Base-by-base conservation (phyloP, 768 basidiomycete species). In the Mycena rosella region DNA sequence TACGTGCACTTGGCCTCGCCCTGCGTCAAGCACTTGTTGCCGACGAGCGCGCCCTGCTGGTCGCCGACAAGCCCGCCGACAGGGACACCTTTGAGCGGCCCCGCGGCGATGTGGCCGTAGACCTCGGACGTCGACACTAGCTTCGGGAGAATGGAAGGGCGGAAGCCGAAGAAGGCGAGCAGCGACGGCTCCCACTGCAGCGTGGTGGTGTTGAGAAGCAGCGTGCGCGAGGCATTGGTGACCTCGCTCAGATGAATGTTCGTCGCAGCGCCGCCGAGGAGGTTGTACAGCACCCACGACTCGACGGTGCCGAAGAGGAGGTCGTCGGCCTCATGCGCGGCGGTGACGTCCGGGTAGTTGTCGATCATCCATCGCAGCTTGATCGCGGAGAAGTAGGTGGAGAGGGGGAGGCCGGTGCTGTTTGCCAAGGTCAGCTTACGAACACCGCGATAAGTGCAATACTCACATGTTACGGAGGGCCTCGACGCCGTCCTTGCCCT, bases 1-100 rank as follows among this genome's bases (percentile, higher is more conserved):
- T 97, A 99, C 5, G 98, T 99, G 80, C 96, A 98, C 81, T 99
- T 99, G 3, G 96, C 97, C 77, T 98, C 93, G 20, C 97, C 97
- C 70, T 88, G 85, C n/a, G 76, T 83, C 60, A 99, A 78, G 75
- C 98, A 99, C 78, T 98, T 98, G 83, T 99, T 98, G 0, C 97
- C 98, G 56, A 98, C 89, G 26, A 99, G 83, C 26, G 97, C 97
- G 7, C 93, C 98, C 78, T 99, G 98, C 81, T 99, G 98, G 77
- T 99, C 98, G n/a, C 98, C 98, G 10, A 97, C 90, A 52, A 99
- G 88, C 24, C 97, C 97, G 40, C 91, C 96, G 59, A 99, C 94
- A 11, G 91, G 91, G 14, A 96, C 85, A 44, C 93, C 95, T 70
- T 84, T 82, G 68, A 95, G 82, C 3, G 89, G 74, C 2, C 94